phyloP scores from a whole-genome alignment of 306 rosid genomes.

The Vigna angularis region DNA sequence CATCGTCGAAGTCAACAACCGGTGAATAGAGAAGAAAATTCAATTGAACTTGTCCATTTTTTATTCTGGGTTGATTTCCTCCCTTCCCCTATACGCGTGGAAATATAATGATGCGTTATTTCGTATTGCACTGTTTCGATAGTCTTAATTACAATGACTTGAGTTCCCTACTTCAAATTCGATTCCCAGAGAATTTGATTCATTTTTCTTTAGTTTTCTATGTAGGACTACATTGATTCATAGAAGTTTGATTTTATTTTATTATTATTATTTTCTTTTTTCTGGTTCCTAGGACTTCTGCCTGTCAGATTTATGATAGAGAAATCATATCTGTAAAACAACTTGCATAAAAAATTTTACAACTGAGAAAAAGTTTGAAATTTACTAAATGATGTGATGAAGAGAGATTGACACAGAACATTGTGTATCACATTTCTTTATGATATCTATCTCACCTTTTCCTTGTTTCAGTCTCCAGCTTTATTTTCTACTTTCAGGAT shows the following conservation, averaged over 20 bases:
- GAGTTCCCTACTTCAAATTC: background rate
- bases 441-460: background rate
- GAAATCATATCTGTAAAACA: background rate
- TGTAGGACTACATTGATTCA: background rate
- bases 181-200: background rate
- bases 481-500: background rate
- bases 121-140: conserved; percentile 5
- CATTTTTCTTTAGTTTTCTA: conserved; percentile 1
- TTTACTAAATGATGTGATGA: background rate
- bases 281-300: conserved; percentile 7
- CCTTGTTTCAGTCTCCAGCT: background rate
- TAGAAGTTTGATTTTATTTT: background rate
- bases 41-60: background rate
- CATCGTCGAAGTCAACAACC: background rate
- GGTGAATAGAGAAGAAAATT: background rate
- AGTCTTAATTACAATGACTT: background rate
- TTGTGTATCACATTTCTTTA: too few relatives aligned
- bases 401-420: background rate
- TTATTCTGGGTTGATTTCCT: background rate
- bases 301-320: conserved; percentile 1
- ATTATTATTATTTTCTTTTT: background rate
- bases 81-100: background rate
- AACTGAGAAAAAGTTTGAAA: background rate
- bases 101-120: conserved; percentile 19
- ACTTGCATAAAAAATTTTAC: too few relatives aligned